Evolutionary conservation across 176 grass and related monocot species (phyloP).

Genomic region (Thalia dealbata): DNA sequence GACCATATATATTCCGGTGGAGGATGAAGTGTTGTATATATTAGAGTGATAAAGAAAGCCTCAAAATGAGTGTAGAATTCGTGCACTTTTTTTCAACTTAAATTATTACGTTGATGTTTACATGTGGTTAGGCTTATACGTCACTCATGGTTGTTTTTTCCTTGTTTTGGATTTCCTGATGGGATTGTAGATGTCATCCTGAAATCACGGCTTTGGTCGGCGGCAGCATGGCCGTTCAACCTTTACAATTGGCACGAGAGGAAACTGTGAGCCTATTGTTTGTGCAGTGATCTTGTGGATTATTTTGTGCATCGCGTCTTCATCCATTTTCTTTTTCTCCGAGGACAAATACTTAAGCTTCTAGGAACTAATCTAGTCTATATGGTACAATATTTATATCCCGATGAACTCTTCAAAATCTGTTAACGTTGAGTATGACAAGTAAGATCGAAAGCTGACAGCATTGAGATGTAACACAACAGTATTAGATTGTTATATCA

Average conservation of each 20-base stretch:
- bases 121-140: neutral
- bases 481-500: too few relatives aligned
- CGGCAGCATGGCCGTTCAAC: conserved; percentile 78
- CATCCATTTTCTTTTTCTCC: conserved; percentile 10
- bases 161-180: conserved; percentile 76
- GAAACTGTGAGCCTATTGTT: conserved; percentile 84
- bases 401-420: neutral
- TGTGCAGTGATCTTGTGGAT: conserved; percentile 83
- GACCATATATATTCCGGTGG: too few relatives aligned
- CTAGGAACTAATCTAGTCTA: neutral
- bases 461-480: too few relatives aligned
- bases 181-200: conserved; percentile 53
- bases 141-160: neutral
- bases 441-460: too few relatives aligned
- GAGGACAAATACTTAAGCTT: neutral
- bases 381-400: neutral
- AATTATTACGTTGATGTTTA: neutral
- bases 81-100: too few relatives aligned
- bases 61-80: too few relatives aligned
- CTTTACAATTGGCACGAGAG: conserved; percentile 87
- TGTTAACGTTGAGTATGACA: neutral
- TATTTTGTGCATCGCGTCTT: conserved; percentile 55
- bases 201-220: conserved; percentile 54
- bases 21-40: too few relatives aligned
- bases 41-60: too few relatives aligned